phyloP scores from a whole-genome alignment of 1,139 yeast species.

The Protomyces pachydermus region DNA sequence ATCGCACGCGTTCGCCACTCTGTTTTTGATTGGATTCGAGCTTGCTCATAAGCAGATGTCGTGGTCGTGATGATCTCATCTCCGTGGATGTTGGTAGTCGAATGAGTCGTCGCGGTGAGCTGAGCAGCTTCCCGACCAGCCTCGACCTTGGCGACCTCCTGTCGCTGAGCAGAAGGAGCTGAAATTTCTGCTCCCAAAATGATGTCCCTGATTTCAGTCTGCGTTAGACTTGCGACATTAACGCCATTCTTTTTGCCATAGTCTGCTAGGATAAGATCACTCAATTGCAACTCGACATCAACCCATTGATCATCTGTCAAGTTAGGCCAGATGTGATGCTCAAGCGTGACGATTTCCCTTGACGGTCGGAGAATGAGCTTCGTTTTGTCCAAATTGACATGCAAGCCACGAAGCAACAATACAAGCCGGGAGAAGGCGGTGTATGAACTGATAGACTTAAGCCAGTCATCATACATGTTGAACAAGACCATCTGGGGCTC shows the following conservation, averaged over 20 bases:
- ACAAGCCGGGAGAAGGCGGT: slow-evolving; percentile 91
- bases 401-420: slow-evolving; percentile 71
- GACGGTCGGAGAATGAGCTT: slow-evolving; percentile 74
- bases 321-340: slow-evolving; percentile 91
- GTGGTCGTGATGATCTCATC: slow-evolving; percentile 93
- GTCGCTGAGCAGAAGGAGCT: slow-evolving; percentile 81
- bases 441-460: slow-evolving; percentile 70
- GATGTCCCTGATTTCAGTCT: slow-evolving; percentile 86
- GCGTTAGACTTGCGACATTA: slow-evolving; percentile 80
- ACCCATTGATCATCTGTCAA: slow-evolving; percentile 87
- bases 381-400: slow-evolving; percentile 70
- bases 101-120: slow-evolving; percentile 74
- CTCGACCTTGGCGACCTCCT: slow-evolving; percentile 74
- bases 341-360: slow-evolving; percentile 59
- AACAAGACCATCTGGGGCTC: slow-evolving; percentile 91
- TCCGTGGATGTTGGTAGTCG: slow-evolving; percentile 88
- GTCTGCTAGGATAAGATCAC: slow-evolving; percentile 81
- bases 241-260: slow-evolving; percentile 82
- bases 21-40: slow-evolving; percentile 71
- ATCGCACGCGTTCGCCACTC: slow-evolving; percentile 92
- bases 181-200: slow-evolving; percentile 90
- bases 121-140: slow-evolving; percentile 46
- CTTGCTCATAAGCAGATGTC: slow-evolving; percentile 82
- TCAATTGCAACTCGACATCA: slow-evolving; percentile 74
- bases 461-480: slow-evolving; percentile 94